Conservation (phyloP, 805 yeast genomes). For the Wickerhamomyces alni region DNA sequence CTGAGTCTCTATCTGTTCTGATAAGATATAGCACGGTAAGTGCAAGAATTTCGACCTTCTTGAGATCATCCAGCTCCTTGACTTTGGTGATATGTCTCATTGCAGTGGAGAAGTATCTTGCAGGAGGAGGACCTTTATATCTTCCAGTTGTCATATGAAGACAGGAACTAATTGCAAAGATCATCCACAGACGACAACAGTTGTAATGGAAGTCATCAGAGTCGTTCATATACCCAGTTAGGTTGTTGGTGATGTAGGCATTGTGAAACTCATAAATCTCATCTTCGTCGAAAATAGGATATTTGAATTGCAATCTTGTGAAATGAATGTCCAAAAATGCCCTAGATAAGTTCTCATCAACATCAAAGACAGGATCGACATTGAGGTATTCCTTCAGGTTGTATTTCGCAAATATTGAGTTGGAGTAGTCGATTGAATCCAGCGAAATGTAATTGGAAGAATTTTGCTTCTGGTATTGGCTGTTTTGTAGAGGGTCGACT, state of each 20-base stretch:
- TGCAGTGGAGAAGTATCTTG: conserved; percentile 53
- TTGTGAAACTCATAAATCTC: conserved; percentile 46
- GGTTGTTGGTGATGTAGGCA: conserved; percentile 34
- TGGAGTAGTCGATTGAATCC: conserved; percentile 33
- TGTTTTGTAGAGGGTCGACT: no score
- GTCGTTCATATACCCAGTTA: conserved; percentile 29
- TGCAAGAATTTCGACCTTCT: conserved; percentile 47
- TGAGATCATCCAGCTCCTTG: conserved; percentile 32
- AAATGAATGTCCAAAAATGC: conserved; percentile 51
- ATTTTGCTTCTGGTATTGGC: no score
- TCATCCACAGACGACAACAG: conserved; percentile 51
- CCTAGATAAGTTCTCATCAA: conserved; percentile 43
- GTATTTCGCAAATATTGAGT: conserved; percentile 40
- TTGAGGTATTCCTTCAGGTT: conserved; percentile 39
- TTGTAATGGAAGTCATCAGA: conserved; percentile 42
- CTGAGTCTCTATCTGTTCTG: conserved; percentile 56
- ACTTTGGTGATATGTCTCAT: conserved; percentile 48
- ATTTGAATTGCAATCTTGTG: conserved; percentile 48
- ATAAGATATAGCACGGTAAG: conserved; percentile 49
- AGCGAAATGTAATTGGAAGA: conserved; percentile 12
- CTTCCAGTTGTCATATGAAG: conserved; percentile 51
- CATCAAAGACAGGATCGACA: conserved; percentile 45
- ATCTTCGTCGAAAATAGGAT: conserved; percentile 47
- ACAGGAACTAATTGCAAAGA: conserved; percentile 46
- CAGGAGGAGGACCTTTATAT: conserved; percentile 49